Conservation (phyloP, 192 early-diverging fungal genomes). For the Diversispora eburnea region DNA sequence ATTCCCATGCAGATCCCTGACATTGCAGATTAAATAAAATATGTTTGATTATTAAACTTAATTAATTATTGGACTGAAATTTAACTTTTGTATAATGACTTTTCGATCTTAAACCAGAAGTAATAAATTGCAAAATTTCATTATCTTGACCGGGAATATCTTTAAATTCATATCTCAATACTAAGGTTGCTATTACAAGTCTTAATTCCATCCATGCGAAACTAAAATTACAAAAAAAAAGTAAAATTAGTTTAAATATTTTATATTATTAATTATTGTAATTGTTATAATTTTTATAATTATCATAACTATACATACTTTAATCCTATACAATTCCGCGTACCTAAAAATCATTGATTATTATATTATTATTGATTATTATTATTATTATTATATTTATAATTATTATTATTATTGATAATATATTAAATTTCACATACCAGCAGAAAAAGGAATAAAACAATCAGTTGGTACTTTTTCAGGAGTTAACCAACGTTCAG, state of each 20-base stretch:
- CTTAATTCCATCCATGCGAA: constrained; percentile 14
- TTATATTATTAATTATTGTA: background rate
- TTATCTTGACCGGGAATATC: constrained; percentile 3
- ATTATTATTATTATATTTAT: background rate
- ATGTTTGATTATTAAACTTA: no score
- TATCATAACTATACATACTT: background rate
- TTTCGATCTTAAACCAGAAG: constrained; percentile 1
- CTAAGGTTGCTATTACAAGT: background rate
- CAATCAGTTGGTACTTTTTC: background rate
- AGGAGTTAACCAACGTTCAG: constrained; percentile 43
- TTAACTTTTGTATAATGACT: background rate
- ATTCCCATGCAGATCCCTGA: no score
- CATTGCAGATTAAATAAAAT: no score
- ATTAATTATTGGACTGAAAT: no score
- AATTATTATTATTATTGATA: background rate
- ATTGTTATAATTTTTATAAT: background rate
- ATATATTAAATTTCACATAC: background rate
- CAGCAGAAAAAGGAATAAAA: constrained; percentile 20
- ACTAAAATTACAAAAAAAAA: background rate
- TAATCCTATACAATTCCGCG: background rate
- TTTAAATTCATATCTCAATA: background rate
- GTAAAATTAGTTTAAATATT: background rate
- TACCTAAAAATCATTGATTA: background rate
- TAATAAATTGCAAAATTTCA: background rate
- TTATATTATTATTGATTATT: no score